phyloP scores from a whole-genome alignment of 2,329 filamentous ascomycete species.

The Dactylellina haptotyla region DNA sequence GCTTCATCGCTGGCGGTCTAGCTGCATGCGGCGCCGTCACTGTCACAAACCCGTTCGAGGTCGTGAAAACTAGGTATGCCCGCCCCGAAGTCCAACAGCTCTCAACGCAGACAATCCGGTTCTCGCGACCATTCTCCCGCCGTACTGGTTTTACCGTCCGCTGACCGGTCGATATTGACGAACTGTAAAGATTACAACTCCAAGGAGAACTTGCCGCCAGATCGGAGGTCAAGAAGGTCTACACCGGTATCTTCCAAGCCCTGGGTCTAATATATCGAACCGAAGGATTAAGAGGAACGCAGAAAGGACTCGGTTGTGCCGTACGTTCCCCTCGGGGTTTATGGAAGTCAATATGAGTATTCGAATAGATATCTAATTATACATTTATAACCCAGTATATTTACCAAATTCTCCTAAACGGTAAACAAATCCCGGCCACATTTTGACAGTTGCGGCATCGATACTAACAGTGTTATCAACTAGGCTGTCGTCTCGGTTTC shows the following conservation, averaged over 20 bases:
- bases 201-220: constrained; percentile 94
- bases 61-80: constrained; percentile 92
- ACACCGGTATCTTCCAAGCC: constrained; percentile 90
- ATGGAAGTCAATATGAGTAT: constrained; percentile 20
- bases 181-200: constrained; percentile 77
- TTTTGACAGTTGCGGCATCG: too few species aligned
- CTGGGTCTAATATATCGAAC: constrained; percentile 89
- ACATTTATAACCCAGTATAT: constrained; percentile 71
- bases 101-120: neutral
- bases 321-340: constrained; percentile 61
- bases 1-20: constrained; percentile 94
- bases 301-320: constrained; percentile 88
- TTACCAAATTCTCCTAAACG: constrained; percentile 96
- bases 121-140: too few species aligned
- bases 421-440: neutral
- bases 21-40: constrained; percentile 97
- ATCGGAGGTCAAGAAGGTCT: constrained; percentile 83
- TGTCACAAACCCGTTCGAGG: constrained; percentile 97
- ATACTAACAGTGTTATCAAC: neutral
- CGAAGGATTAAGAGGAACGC: constrained; percentile 84
- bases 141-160: too few species aligned
- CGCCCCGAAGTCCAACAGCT: neutral
- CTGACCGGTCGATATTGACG: constrained; percentile 32
- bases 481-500: constrained; percentile 87
- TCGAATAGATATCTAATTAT: constrained; percentile 2